Evolutionary conservation across 106 monocot species (phyloP).

Genomic region (Acorus calamus): DNA sequence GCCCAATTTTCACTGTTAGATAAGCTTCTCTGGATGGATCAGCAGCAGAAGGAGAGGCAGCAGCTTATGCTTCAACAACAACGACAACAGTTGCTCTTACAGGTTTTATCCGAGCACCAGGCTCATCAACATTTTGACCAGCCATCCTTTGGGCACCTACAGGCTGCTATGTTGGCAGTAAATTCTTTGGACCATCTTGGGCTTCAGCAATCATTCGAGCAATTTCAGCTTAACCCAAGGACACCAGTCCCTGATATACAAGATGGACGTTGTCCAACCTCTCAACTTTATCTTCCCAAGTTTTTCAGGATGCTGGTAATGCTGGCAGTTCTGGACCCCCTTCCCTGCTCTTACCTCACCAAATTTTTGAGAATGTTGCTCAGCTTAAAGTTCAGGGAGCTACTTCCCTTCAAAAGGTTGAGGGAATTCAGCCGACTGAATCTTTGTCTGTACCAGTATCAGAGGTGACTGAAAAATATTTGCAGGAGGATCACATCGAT

Average conservation of each 20-base stretch:
- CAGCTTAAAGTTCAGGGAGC: slow-evolving; percentile 11
- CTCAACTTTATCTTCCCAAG: slow-evolving; percentile 19
- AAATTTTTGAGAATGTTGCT: slow-evolving; percentile 19
- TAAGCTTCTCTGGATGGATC: slow-evolving; percentile 51
- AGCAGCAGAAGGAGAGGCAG: slow-evolving; percentile 53
- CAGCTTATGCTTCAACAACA: slow-evolving; percentile 14
- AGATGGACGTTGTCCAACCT: slow-evolving; percentile 11
- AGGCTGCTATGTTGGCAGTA: slow-evolving; percentile 13
- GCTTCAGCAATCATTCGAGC: slow-evolving; percentile 25
- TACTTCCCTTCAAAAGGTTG: slow-evolving; percentile 5
- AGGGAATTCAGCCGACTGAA: slow-evolving; percentile 8
- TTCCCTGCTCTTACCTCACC: slow-evolving; percentile 31
- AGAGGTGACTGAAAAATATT: slow-evolving; percentile 1
- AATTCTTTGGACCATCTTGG: slow-evolving; percentile 17
- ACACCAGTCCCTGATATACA: slow-evolving; percentile 10
- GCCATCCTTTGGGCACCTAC: slow-evolving; percentile 24
- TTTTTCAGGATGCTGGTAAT: slow-evolving; percentile 13
- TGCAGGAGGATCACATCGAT: slow-evolving; percentile 1
- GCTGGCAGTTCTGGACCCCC: slow-evolving; percentile 4
- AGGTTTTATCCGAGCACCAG: slow-evolving; percentile 38
- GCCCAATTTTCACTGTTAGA: slow-evolving; percentile 42
- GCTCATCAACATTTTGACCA: slow-evolving; percentile 31
- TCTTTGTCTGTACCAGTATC: neutral
- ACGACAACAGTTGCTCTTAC: slow-evolving; percentile 45
- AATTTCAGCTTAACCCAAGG: slow-evolving; percentile 26